Evolutionary conservation across 2,329 filamentous ascomycete species (phyloP), one percentile per base, ranked within the genome.

Genomic region (Cladosporium austrohemisphaericum): DNA sequence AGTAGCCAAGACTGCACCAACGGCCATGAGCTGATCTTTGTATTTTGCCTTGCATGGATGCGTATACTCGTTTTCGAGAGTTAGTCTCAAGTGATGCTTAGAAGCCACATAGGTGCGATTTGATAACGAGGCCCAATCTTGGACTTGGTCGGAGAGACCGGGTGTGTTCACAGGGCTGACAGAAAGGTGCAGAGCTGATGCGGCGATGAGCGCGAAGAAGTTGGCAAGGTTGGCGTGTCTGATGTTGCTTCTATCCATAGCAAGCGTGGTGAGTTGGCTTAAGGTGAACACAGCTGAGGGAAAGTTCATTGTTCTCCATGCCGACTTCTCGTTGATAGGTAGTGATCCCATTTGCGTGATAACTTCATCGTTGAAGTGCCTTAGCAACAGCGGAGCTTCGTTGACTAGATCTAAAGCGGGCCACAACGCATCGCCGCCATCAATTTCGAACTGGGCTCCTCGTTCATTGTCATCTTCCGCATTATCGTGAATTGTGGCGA

Each of bases 11-110:
- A 68, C 50, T n/a, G 58, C 61, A 20, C 61, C 61, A 2, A 65
- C 58, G 7, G 66, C 65, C 64, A 68, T 68, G 18, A 69, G 51
- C 44, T 68, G 66, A 18, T 70, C 65, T 47, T 70, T 70, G 22
- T 69, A 70, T 51, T 69, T 70, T 4, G 66, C 65, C 41, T 63
- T 64, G 23, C 58, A 59, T 8, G 60, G 54, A 1, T 61, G 60
- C 6, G 57, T 51, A 0, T 59, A 61, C 43, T 69, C 66, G 4
- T 57, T 36, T 20, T 62, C 57, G 10, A 69, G 28, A 4, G 65
- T 67, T 11, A 63, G 49, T 11, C 58, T 52, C 22, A 64, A 61
- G 16, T 60, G 54, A 19, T 60, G 55, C 4, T 57, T 57, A 1
- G 62, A 57, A 6, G 29, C 29, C 13, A 13, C 14, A n/a, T 31